Evolutionary conservation across 352 stramenopile genomes (phyloP).

Genomic region (Phytophthora quininea): DNA sequence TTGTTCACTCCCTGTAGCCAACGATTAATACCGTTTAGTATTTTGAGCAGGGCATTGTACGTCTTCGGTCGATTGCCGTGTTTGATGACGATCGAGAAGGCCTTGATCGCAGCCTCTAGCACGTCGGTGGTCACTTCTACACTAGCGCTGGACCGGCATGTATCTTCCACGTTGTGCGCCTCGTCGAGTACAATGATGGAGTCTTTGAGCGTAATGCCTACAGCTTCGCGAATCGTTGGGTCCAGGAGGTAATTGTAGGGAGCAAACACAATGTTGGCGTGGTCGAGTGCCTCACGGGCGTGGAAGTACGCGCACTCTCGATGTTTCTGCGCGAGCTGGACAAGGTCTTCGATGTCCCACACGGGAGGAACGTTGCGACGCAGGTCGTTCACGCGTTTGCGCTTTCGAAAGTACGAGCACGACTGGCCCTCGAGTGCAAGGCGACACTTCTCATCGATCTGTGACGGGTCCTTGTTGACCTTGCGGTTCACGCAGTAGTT

Average conservation of each 20-base stretch:
- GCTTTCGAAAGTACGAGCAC: constrained; percentile 44
- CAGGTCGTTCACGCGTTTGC: constrained; percentile 44
- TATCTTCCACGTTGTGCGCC: constrained; percentile 90
- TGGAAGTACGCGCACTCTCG: constrained; percentile 86
- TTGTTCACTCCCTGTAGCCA: constrained; percentile 60
- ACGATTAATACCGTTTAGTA: constrained; percentile 66
- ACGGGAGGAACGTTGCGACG: constrained; percentile 56
- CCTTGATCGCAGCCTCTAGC: constrained; percentile 57
- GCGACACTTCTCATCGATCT: constrained; percentile 83
- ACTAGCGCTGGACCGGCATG: constrained; percentile 78
- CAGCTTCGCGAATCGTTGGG: constrained; percentile 70
- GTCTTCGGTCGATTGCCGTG: constrained; percentile 54
- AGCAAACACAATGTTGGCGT: constrained; percentile 84
- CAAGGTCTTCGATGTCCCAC: constrained; percentile 89
- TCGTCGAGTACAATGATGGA: constrained; percentile 87
- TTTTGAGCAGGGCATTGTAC: constrained; percentile 64
- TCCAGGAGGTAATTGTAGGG: constrained; percentile 91
- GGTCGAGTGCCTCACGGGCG: constrained; percentile 47
- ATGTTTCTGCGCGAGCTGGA: constrained; percentile 72
- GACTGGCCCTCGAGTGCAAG: constrained; percentile 34
- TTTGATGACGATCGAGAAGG: constrained; percentile 75
- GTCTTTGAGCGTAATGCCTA: constrained; percentile 75
- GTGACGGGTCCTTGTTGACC: constrained; percentile 59
- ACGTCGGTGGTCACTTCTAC: constrained; percentile 68
- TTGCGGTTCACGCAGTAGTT: constrained; percentile 84